Evolutionary conservation across 768 basidiomycete genomes (phyloP), one percentile per base, ranked within the genome.

Genomic region (Tricholoma bakamatsutake): DNA sequence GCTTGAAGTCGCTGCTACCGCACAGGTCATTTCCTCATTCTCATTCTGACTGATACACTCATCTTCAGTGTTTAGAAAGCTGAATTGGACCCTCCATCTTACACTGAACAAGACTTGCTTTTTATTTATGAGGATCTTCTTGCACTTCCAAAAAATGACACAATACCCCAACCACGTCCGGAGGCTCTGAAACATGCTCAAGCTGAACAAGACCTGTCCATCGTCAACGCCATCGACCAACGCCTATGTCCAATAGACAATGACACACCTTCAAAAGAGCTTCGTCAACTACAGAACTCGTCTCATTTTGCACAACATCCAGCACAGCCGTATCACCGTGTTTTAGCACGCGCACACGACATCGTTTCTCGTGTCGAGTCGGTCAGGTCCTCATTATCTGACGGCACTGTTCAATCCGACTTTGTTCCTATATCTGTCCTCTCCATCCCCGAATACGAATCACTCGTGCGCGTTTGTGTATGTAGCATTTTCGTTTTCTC

Each of bases 401-500:
- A 51, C 50, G 50, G 57, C 37, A 37, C 59, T 54, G 35, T 50
- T 48, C 43, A 61, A 54, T 43, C 59, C n/a, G 57, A 66, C 9
- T 50, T 54, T 24, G 59, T 83, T 17, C 76, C 80, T 15, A 62
- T 81, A 3, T 71, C 74, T 13, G 53, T 84, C 9, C 64, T 88
- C 17, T 77, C 84, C 0, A 47, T 69, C 15, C 58, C 67, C 9
- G 85, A 90, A 64, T 83, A 80, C 70, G 70, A 77, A 42, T 78
- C 81, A 1, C 68, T 88, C 5, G 68, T 87, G 3, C 73, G 83
- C 13, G 62, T 74, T 48, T 77, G 72, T 42, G 82, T 85, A 62
- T 57, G 80, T 70, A 18, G 34, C 7, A 13, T 33, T n/a, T n/a
- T 31, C 12, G 39, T 45, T 12, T n/a, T 54, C 39, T 5, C 10